These are phyloP conservation scores for Exophiala oligosperma DNA, from an alignment of 2,329 filamentous ascomycete genomes.

Conservation along the genomic window DNA sequence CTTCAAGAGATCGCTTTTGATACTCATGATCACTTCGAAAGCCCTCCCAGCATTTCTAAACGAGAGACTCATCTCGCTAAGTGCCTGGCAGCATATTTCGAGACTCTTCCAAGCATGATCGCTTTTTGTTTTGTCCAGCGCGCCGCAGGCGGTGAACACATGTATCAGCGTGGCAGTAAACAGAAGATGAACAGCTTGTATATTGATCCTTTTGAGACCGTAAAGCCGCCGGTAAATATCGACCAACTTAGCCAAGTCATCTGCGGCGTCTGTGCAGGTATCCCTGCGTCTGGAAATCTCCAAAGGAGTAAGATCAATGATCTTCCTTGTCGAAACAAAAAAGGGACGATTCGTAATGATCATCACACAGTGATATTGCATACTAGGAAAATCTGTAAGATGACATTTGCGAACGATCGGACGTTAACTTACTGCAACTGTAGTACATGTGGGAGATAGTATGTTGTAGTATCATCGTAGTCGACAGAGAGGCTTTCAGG, in stretches of 20 bases:
- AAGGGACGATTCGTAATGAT: constrained; percentile 25
- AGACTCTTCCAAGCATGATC: constrained; percentile 20
- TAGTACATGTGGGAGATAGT: constrained; percentile 22
- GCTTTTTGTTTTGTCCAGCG: constrained; percentile 13
- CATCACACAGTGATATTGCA: constrained; percentile 26
- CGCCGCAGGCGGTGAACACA: constrained; percentile 23
- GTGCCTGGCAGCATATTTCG: constrained; percentile 25
- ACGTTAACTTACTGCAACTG: constrained; percentile 16
- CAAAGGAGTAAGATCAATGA: constrained; percentile 5
- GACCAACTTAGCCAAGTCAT: constrained; percentile 17
- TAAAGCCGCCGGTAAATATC: constrained; percentile 20
- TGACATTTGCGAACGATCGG: neutral
- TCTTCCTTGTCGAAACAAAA: constrained; percentile 17
- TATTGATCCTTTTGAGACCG: constrained; percentile 22
- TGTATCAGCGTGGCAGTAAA: constrained; percentile 27
- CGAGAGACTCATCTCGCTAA: constrained; percentile 23
- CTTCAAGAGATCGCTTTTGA: constrained; percentile 26
- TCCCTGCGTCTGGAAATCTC: constrained; percentile 11
- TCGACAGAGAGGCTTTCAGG: constrained; percentile 13
- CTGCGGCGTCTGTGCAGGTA: constrained; percentile 15
- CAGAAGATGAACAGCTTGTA: constrained; percentile 26
- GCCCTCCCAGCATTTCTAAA: constrained; percentile 26
- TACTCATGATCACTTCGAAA: constrained; percentile 24
- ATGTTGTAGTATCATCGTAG: constrained; percentile 8
- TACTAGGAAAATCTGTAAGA: constrained; percentile 12